Evolutionary conservation across 306 rosid genomes (phyloP).

Genomic region (Cicer judaicum): DNA sequence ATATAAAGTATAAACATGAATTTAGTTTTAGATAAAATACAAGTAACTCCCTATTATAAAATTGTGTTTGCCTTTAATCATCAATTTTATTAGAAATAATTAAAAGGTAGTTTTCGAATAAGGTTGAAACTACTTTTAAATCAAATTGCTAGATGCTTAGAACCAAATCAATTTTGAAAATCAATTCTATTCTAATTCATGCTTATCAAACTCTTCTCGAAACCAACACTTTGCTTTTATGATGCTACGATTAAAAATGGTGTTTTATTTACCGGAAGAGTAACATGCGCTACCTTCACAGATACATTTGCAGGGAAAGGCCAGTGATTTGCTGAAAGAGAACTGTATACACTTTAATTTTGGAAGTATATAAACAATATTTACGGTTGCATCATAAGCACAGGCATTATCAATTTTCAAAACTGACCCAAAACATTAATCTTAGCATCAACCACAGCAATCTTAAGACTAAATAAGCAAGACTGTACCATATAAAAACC

Average conservation of each 20-base stretch:
- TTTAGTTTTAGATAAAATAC: neutral
- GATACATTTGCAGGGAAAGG: conserved; percentile 6
- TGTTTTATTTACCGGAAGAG: neutral
- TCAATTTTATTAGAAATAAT: neutral
- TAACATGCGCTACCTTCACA: neutral
- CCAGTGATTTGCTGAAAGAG: neutral
- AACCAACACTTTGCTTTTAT: neutral
- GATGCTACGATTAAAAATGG: neutral
- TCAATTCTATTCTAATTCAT: neutral
- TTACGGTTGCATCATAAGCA: conserved; percentile 33
- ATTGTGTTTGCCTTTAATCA: neutral
- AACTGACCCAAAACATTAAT: conserved; percentile 34
- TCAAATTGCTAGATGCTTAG: neutral
- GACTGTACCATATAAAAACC: conserved; percentile 54
- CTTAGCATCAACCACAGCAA: conserved; percentile 38
- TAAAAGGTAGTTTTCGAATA: neutral
- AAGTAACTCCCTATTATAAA: neutral
- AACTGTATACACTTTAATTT: neutral
- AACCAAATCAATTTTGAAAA: neutral
- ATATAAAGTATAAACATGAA: neutral
- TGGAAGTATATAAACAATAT: conserved; percentile 18
- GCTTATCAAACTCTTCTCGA: neutral
- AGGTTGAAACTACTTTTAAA: neutral
- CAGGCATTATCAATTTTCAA: conserved; percentile 22
- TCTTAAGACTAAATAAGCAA: conserved; percentile 44